These are phyloP conservation scores for Ophiostoma fasciatum DNA, from an alignment of 2,329 filamentous ascomycete genomes.

Conservation along the genomic window DNA sequence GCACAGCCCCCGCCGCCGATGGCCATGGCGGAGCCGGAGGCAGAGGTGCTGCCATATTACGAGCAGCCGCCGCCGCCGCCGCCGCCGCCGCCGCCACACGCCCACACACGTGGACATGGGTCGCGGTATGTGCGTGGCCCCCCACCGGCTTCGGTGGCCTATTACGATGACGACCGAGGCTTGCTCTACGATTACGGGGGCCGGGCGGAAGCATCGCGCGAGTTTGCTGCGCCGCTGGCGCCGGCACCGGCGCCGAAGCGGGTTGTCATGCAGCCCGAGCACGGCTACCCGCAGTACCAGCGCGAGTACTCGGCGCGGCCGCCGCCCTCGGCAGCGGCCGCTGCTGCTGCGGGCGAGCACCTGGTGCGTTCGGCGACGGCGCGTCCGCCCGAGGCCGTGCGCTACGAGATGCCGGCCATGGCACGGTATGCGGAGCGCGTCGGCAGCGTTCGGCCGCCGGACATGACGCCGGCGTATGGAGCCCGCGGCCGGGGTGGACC, in stretches of 20 bases:
- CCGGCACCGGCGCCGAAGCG: too few species aligned
- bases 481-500: neutral
- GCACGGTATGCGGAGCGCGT: conserved; percentile 21
- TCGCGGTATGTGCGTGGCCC: conserved; percentile 34
- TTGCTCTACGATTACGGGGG: too few species aligned
- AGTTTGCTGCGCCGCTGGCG: too few species aligned
- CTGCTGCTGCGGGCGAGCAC: conserved; percentile 32
- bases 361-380: conserved; percentile 38
- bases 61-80: too few species aligned
- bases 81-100: too few species aligned
- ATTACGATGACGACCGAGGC: conserved; percentile 33
- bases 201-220: too few species aligned
- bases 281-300: conserved; percentile 39
- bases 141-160: conserved; percentile 34
- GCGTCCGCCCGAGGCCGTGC: conserved; percentile 27
- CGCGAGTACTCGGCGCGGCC: conserved; percentile 43
- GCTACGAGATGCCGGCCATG: conserved; percentile 13
- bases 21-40: too few species aligned
- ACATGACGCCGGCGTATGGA: neutral
- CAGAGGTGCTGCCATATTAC: too few species aligned
- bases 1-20: too few species aligned
- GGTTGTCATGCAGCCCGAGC: conserved; percentile 49
- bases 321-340: conserved; percentile 9
- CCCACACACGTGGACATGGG: too few species aligned
- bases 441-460: conserved; percentile 38